Evolutionary conservation across 306 rosid genomes (phyloP), one percentile per base, ranked within the genome.

Genomic region (Sphenostylis stenocarpa): DNA sequence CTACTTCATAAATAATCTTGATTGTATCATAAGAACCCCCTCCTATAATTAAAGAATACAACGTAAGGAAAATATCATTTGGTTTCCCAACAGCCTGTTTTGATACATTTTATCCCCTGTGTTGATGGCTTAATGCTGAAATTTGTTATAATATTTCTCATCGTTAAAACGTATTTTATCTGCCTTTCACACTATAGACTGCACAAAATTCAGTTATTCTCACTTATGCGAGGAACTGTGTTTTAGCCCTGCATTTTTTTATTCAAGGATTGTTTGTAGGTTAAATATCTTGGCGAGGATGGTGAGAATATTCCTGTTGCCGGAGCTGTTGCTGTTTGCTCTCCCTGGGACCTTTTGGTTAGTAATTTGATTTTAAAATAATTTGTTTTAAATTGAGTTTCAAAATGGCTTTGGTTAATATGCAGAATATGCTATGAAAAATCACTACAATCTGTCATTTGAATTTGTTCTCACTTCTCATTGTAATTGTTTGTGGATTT

Each of bases 271-370:
- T 73, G 15, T 26, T 76, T 83, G 80, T 82, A 95, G 97, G 88
- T 92, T 71, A 95, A 95, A 76, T 92, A 85, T 87, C 96, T 95
- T 51, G 97, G 97, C 29, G 99, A 95, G 91, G 96, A 89, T 53
- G 96, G 99, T 17, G 90, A 86, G 60, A 84, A 88, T 67, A 53
- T 84, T 79, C 99, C 99, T 53, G 72, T 89, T 70, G 90, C 91
- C 39, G 98, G 97, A 53, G 98, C 97, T 85, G 96, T 90, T 31
- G 97, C 97, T 67, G 48, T 92, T 83, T 86, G 96, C 89, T 87
- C 85, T 78, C 99, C 99, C 28, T 95, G 97, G 97, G 99, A 95
- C 80, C 99, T 95, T 79, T 80, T 95, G 98, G 98, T 95, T 70
- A 85, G 97, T 85, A 64, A 31, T 58, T 77, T 73, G 60, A 24